phyloP scores from a whole-genome alignment of 371 early-diverging fungal species.

The Hamiltosporidium magnivora region DNA sequence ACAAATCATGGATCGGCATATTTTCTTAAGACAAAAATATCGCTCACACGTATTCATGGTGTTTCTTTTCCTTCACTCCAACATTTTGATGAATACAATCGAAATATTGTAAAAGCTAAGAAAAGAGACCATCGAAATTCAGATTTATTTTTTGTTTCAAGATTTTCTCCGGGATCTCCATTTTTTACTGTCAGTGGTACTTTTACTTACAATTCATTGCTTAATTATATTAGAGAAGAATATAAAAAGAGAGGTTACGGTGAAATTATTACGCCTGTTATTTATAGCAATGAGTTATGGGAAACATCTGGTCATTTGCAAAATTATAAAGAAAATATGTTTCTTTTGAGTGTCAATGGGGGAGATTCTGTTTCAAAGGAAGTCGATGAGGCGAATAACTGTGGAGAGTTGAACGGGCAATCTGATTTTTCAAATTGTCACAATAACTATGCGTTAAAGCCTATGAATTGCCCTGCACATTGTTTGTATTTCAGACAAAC shows the following conservation, averaged over 20 bases:
- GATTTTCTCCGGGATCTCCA: constrained; percentile 79
- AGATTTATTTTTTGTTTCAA: constrained; percentile 90
- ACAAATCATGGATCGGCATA: constrained; percentile 82
- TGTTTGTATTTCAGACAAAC: constrained; percentile 84
- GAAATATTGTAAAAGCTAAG: constrained; percentile 80
- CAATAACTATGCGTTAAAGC: constrained; percentile 71
- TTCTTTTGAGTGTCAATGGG: constrained; percentile 71
- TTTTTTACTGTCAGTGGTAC: constrained; percentile 94
- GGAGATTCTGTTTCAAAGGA: constrained; percentile 57
- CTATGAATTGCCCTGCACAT: constrained; percentile 99
- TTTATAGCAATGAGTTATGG: constrained; percentile 88
- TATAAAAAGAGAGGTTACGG: constrained; percentile 73
- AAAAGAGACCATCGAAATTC: constrained; percentile 88
- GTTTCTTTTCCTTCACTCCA: constrained; percentile 92
- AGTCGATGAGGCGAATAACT: constrained; percentile 9
- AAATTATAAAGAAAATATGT: constrained; percentile 97
- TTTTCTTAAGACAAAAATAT: constrained; percentile 86
- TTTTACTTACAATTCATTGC: constrained; percentile 77
- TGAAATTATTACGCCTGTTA: constrained; percentile 89
- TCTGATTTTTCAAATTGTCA: neutral
- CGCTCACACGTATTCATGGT: constrained; percentile 92
- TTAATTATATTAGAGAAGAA: constrained; percentile 75
- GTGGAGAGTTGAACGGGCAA: neutral
- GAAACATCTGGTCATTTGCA: constrained; percentile 92
- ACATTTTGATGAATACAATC: constrained; percentile 78